Base-by-base conservation (phyloP, 805 yeast genomes). In the Candida caryicola region DNA sequence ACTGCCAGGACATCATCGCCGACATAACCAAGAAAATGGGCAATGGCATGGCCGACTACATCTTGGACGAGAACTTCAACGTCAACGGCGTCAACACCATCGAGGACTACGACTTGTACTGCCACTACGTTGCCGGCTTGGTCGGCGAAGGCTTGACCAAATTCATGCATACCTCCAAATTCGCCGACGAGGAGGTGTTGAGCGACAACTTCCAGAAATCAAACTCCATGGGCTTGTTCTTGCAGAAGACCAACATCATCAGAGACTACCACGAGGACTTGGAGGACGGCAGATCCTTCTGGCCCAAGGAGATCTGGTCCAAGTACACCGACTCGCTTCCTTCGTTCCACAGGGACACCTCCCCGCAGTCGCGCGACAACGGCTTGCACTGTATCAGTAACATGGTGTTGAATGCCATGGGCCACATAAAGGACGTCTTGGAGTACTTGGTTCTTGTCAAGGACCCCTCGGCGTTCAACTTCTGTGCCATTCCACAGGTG, bases 401-500 rank as follows among this genome's bases (percentile, higher is more conserved):
- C 31, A 70, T 93, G 55, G 89, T 86, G 8, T 71, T 82, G 44
- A 82, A 89, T 57, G 82, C 95, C 1, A 69, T 93, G 57, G 70
- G 66, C 19, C 97, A 91, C 55, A 89, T 78, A 28, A 76, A 76
- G 37, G 93, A 87, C 54, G 84, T 81, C 21, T 72, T 93, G 51
- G 74, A 75, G 36, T 93, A 85, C 59, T 71, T 93, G 40, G 76
- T 91, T 13, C 70, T 81, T 44, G 76, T 93, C 34, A 75, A 76
- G 42, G 99, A 93, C 57, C 85, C 83, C 43, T 79, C 95, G 1
- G 66, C 82, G 34, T 93, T 88, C 71, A 84, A 81, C 51, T 93
- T 93, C 70, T 90, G 97, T 69, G 87, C 97, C 8, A 93, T 93
- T 57, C 99, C 99, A 14, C 99, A 93, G 67, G 97, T 91, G 14